These are phyloP conservation scores for Macrophomina tecta DNA, from an alignment of 2,329 filamentous ascomycete species.

Conservation along the genomic window DNA sequence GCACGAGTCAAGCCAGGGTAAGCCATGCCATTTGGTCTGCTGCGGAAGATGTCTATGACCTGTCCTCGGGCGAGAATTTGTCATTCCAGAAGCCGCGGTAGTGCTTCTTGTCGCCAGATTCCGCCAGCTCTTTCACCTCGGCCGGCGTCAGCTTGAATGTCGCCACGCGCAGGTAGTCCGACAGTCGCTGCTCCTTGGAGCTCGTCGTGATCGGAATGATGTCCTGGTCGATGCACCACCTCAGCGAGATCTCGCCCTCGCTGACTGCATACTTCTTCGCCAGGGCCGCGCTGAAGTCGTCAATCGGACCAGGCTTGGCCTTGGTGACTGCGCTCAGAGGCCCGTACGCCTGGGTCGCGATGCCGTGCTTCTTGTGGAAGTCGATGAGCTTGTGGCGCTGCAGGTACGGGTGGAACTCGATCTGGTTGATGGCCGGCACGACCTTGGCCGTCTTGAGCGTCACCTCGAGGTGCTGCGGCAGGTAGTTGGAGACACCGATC, in stretches of 20 bases:
- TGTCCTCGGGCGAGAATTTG: constrained; percentile 61
- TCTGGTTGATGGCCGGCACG: constrained; percentile 69
- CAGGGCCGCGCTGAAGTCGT: constrained; percentile 56
- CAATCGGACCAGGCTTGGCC: constrained; percentile 61
- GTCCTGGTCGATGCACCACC: constrained; percentile 68
- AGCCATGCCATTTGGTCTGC: not conserved
- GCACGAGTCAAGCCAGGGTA: not conserved
- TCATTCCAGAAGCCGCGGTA: constrained; percentile 65
- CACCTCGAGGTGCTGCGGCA: constrained; percentile 60
- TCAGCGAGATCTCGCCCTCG: constrained; percentile 61
- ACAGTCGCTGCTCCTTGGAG: constrained; percentile 64
- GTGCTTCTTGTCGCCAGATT: constrained; percentile 65
- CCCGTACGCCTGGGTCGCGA: constrained; percentile 55
- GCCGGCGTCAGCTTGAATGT: constrained; percentile 65
- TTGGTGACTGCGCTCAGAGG: constrained; percentile 60
- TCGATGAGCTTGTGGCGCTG: constrained; percentile 65
- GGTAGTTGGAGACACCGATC: constrained; percentile 68
- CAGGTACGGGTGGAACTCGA: constrained; percentile 72
- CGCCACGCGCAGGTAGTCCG: constrained; percentile 61
- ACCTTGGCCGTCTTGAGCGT: constrained; percentile 61
- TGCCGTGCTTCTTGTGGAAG: constrained; percentile 57
- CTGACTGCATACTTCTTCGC: constrained; percentile 67
- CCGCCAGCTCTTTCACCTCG: constrained; percentile 57
- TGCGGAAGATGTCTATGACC: constrained; percentile 41
- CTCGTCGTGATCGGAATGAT: constrained; percentile 66